These are phyloP conservation scores for Onygenales sp. DNA, from an alignment of 2,329 filamentous ascomycete genomes.

Conservation along the genomic window DNA sequence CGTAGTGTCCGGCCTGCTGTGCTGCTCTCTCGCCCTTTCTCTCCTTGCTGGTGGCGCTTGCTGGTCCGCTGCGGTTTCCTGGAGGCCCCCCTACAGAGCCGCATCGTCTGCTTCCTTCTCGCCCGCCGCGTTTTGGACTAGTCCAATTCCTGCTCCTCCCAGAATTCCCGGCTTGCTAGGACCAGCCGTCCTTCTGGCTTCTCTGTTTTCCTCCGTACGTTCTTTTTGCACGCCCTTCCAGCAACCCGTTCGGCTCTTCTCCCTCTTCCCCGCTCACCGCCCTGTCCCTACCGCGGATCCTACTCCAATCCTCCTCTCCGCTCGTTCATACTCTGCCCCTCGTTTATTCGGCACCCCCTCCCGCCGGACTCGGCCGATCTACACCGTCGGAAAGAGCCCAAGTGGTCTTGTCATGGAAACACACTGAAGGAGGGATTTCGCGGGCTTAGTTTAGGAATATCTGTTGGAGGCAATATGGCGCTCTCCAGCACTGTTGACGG, in stretches of 20 bases:
- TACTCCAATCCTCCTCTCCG: neutral
- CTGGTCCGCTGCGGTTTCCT: neutral
- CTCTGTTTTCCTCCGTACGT: neutral
- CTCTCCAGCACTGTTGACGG: conserved; percentile 4
- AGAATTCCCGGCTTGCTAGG: neutral
- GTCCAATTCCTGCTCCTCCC: neutral
- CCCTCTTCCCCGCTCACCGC: neutral
- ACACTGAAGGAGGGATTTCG: conserved; percentile 4
- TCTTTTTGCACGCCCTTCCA: neutral
- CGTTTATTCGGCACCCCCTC: neutral
- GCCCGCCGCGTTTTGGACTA: neutral
- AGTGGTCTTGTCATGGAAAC: conserved; percentile 8
- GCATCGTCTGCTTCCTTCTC: neutral
- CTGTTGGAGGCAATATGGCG: conserved; percentile 8
- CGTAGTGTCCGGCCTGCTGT: neutral
- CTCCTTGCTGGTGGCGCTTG: neutral
- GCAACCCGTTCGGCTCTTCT: no score
- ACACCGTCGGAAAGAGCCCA: neutral
- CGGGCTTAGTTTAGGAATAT: conserved; percentile 9
- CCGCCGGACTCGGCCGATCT: neutral
- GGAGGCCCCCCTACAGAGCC: neutral
- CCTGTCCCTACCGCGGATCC: no score
- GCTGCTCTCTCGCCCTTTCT: neutral
- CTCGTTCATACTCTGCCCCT: neutral
- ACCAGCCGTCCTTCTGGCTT: neutral